These are phyloP conservation scores for Peronospora belbahrii DNA, from an alignment of 352 stramenopile species.

Conservation along the genomic window DNA sequence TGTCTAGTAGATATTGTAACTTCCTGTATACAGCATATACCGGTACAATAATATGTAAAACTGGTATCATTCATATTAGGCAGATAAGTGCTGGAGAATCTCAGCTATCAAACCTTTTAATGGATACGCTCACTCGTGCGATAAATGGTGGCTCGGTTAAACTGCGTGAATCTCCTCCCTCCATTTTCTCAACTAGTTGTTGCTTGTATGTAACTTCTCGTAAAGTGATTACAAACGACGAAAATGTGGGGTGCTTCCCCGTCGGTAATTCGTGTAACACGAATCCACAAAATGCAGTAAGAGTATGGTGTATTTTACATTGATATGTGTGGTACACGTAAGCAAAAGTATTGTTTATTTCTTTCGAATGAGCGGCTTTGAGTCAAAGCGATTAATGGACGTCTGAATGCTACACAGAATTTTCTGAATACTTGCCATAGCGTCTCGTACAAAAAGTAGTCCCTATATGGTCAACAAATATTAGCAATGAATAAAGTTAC, in stretches of 20 bases:
- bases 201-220: not conserved
- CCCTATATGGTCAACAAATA: constrained; percentile 9
- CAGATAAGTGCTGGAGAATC: no score
- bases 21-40: constrained; percentile 47
- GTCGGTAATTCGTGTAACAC: constrained; percentile 13
- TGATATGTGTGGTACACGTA: constrained; percentile 4
- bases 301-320: constrained; percentile 7
- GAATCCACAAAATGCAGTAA: not conserved
- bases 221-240: no score
- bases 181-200: constrained; percentile 13
- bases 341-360: constrained; percentile 6
- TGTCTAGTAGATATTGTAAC: constrained; percentile 96
- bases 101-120: constrained; percentile 77
- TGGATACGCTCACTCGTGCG: constrained; percentile 63
- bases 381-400: constrained; percentile 34
- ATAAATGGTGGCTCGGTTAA: constrained; percentile 77
- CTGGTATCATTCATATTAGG: no score
- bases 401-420: constrained; percentile 34
- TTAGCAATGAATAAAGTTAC: not conserved
- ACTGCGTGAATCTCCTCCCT: constrained; percentile 49
- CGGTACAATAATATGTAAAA: no score
- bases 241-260: constrained; percentile 11
- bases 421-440: constrained; percentile 41
- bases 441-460: constrained; percentile 35
- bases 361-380: constrained; percentile 17